Percentiles rank a stretch among this genome's conserved stretches.
phyloP scores from a whole-genome alignment of 257 asterid species.

The Anisodus acutangulus region DNA sequence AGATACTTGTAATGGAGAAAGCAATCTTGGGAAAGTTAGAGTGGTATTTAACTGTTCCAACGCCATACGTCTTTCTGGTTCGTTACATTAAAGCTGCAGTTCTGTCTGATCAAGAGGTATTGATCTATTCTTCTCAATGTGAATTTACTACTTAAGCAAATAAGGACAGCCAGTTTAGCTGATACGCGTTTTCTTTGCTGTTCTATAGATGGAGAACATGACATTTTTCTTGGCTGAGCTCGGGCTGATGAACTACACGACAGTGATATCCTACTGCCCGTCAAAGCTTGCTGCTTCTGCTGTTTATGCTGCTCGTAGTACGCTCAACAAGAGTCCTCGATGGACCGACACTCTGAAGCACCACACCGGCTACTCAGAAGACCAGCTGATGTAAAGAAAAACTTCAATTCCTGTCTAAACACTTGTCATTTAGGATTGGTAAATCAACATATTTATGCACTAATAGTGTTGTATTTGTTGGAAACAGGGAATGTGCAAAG shows the following conservation, averaged over 20 bases:
- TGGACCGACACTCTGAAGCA: slow-evolving; percentile 81
- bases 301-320: slow-evolving; percentile 81
- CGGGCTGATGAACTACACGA: slow-evolving; percentile 65
- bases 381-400: slow-evolving; percentile 55
- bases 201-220: slow-evolving; percentile 68
- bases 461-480: background rate
- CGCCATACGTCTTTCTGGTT: slow-evolving; percentile 49
- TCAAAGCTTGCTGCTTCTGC: slow-evolving; percentile 78
- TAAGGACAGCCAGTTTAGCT: slow-evolving; percentile 4
- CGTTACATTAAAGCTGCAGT: slow-evolving; percentile 47
- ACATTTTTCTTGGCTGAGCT: slow-evolving; percentile 72
- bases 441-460: background rate
- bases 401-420: background rate
- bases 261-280: slow-evolving; percentile 47
- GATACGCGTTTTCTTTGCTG: background rate
- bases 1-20: slow-evolving; percentile 47
- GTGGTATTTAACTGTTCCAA: slow-evolving; percentile 56
- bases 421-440: background rate
- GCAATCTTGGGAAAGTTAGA: slow-evolving; percentile 47
- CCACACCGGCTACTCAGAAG: slow-evolving; percentile 65
- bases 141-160: background rate
- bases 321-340: slow-evolving; percentile 54
- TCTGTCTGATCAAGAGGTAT: slow-evolving; percentile 32
- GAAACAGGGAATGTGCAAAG: slow-evolving; percentile 59
- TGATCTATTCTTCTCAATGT: background rate